Percentiles rank a stretch among this genome's conserved stretches.
Conservation (phyloP, 352 stramenopile species). For the Phytophthora megakarya region DNA sequence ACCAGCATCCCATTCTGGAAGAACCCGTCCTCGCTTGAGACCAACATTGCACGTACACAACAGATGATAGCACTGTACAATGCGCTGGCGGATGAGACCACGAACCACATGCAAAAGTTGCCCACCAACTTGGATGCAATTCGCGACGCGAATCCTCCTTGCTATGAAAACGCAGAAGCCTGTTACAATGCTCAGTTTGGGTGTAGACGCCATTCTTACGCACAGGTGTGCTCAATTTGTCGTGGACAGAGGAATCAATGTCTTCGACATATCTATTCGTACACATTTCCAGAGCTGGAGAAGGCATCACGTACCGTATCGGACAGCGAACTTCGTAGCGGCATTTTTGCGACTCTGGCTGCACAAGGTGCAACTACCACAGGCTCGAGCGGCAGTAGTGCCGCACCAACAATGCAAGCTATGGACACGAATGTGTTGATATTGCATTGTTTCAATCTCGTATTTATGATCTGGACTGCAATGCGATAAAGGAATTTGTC, state of each 20-base stretch:
- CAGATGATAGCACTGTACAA: constrained; percentile 69
- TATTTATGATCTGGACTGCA: constrained; percentile 10
- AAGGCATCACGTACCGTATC: constrained; percentile 30
- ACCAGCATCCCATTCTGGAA: constrained; percentile 64
- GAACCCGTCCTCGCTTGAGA: constrained; percentile 49
- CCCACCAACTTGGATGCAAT: constrained; percentile 47
- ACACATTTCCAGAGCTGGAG: constrained; percentile 51
- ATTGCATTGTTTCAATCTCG: constrained; percentile 9
- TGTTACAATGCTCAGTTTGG: constrained; percentile 61
- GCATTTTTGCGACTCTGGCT: constrained; percentile 27
- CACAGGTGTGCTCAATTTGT: constrained; percentile 68
- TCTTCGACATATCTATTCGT: constrained; percentile 39
- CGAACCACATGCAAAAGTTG: constrained; percentile 50
- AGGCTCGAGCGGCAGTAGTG: constrained; percentile 13
- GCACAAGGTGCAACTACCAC: constrained; percentile 18
- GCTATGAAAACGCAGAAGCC: constrained; percentile 58
- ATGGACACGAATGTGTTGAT: neutral
- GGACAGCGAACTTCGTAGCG: constrained; percentile 43
- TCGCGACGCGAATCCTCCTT: constrained; percentile 56
- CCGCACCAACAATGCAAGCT: neutral
- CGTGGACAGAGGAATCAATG: constrained; percentile 42
- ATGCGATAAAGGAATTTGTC: too few relatives aligned
- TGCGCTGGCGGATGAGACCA: constrained; percentile 17
- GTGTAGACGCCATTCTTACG: constrained; percentile 62
- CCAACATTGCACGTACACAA: constrained; percentile 55